These are phyloP conservation scores for Niveomyces coronatus DNA, from an alignment of 2,329 filamentous ascomycete species.

Conservation along the genomic window DNA sequence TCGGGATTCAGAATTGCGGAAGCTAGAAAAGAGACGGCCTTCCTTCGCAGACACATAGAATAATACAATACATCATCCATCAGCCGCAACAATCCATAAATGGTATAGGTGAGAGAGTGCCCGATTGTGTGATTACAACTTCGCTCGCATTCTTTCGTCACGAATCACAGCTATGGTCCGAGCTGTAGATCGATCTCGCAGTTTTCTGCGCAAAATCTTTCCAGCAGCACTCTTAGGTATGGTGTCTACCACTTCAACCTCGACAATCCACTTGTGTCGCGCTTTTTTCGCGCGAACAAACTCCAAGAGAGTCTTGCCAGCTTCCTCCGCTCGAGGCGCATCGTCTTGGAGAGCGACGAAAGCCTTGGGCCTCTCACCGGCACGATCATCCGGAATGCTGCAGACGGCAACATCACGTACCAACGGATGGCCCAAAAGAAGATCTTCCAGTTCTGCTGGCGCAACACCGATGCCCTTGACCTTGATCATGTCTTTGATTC, in stretches of 20 bases:
- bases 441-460: conserved; percentile 53
- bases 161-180: conserved; percentile 7
- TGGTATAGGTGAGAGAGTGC: too few species aligned
- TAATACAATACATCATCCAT: too few species aligned
- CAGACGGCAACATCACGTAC: conserved; percentile 49
- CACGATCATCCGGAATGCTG: conserved; percentile 41
- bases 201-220: conserved; percentile 47
- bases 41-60: too few species aligned
- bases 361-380: conserved; percentile 46
- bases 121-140: too few species aligned
- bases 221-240: conserved; percentile 53
- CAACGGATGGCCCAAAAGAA: conserved; percentile 44
- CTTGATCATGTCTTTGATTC: conserved; percentile 60
- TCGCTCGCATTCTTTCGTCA: conserved; percentile 3
- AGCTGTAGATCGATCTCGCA: conserved; percentile 27
- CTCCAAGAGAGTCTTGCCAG: conserved; percentile 30
- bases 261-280: conserved; percentile 43
- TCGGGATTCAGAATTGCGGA: too few species aligned
- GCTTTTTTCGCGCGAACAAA: conserved; percentile 46
- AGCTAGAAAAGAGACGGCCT: too few species aligned
- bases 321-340: conserved; percentile 12
- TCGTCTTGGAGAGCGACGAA: conserved; percentile 34
- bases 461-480: conserved; percentile 54
- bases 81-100: too few species aligned
- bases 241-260: conserved; percentile 37